phyloP scores from a whole-genome alignment of 108 stramenopile genomes.

The Cyclotella baltica region DNA sequence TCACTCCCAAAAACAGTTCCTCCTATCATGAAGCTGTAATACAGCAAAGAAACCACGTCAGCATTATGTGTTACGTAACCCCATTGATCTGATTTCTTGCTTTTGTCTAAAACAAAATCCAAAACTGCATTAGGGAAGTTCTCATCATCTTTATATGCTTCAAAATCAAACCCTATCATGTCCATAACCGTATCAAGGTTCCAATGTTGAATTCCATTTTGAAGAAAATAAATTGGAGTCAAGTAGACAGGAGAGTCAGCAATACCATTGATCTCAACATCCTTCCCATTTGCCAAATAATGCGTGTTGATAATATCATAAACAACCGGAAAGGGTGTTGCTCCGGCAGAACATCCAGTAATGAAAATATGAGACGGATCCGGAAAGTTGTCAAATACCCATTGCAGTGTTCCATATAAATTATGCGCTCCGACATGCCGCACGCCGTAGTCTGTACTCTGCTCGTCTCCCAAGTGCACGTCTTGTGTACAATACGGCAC shows the following conservation, averaged over 20 bases:
- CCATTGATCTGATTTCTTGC: conserved; percentile 43
- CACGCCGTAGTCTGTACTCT: conserved; percentile 14
- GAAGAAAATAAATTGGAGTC: conserved; percentile 58
- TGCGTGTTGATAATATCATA: conserved; percentile 51
- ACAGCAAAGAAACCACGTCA: conserved; percentile 50
- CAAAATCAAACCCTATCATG: conserved; percentile 52
- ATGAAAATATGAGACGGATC: conserved; percentile 49
- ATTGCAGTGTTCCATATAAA: conserved; percentile 40
- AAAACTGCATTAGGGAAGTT: conserved; percentile 44
- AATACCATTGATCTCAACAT: conserved; percentile 39
- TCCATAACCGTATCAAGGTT: conserved; percentile 50
- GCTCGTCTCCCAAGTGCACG: conserved; percentile 52
- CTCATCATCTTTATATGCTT: conserved; percentile 35
- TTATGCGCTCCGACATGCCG: conserved; percentile 57
- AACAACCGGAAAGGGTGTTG: conserved; percentile 54
- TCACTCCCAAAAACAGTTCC: conserved; percentile 3
- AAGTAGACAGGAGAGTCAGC: conserved; percentile 60
- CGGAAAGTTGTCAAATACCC: conserved; percentile 60
- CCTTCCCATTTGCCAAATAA: conserved; percentile 31
- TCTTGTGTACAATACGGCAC: conserved; percentile 71
- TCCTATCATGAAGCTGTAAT: conserved; percentile 57
- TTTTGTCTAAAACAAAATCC: conserved; percentile 51
- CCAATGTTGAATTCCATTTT: conserved; percentile 54
- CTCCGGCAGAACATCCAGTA: conserved; percentile 68
- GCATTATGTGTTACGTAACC: conserved; percentile 52